Evolutionary conservation across 352 stramenopile genomes (phyloP).

Genomic region (Phytophthora citricola): DNA sequence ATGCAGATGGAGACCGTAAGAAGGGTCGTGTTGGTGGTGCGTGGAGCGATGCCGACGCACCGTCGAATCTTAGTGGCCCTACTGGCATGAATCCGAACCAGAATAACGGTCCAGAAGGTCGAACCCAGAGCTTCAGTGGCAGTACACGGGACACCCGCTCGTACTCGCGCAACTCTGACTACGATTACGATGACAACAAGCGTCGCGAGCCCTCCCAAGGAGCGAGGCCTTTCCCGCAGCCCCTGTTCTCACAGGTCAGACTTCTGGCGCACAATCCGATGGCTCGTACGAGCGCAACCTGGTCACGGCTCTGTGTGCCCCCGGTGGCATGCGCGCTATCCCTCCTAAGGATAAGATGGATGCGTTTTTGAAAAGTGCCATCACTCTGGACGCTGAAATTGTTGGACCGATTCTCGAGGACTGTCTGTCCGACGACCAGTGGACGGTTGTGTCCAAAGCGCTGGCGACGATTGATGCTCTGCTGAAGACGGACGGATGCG

Average conservation of each 20-base stretch:
- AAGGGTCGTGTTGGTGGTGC: slow-evolving; percentile 84
- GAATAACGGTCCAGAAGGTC: slow-evolving; percentile 45
- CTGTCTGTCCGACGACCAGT: slow-evolving; percentile 90
- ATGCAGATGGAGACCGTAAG: slow-evolving; percentile 79
- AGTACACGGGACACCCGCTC: slow-evolving; percentile 45
- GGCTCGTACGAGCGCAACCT: slow-evolving; percentile 94
- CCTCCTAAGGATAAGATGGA: slow-evolving; percentile 95
- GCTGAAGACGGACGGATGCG: slow-evolving; percentile 79
- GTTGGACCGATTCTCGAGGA: slow-evolving; percentile 95
- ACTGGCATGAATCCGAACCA: slow-evolving; percentile 33
- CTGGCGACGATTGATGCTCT: slow-evolving; percentile 94
- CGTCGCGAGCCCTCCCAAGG: slow-evolving; percentile 34
- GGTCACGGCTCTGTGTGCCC: slow-evolving; percentile 92
- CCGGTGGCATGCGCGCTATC: slow-evolving; percentile 94
- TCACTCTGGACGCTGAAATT: slow-evolving; percentile 93
- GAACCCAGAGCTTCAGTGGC: slow-evolving; percentile 53
- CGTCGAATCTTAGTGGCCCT: slow-evolving; percentile 23
- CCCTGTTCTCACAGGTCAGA: slow-evolving; percentile 60
- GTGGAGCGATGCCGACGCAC: slow-evolving; percentile 53
- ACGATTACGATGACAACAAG: slow-evolving; percentile 63
- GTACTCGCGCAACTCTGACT: slow-evolving; percentile 59
- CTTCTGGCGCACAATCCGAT: slow-evolving; percentile 79
- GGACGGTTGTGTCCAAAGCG: slow-evolving; percentile 93
- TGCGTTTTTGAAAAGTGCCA: slow-evolving; percentile 89
- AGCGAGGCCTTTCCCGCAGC: slow-evolving; percentile 31